phyloP scores from a whole-genome alignment of 176 grass and related monocot species.

The Oryza nivara region DNA sequence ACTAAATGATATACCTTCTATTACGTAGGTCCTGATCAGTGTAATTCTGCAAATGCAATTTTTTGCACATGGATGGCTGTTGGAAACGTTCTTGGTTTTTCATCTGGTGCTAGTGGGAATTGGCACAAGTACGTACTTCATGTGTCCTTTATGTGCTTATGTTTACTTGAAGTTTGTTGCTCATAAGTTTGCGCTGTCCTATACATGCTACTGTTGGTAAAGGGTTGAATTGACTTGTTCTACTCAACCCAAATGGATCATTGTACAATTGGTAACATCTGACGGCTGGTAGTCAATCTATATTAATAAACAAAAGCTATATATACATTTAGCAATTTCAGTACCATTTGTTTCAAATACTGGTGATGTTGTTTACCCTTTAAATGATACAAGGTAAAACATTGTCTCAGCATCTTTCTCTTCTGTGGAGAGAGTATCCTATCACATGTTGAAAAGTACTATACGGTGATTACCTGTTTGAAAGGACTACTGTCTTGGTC shows the following conservation, averaged over 20 bases:
- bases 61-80: constrained; percentile 99
- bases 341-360: neutral
- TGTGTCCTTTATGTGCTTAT: constrained; percentile 30
- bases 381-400: neutral
- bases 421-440: neutral
- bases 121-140: constrained; percentile 78
- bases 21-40: constrained; percentile 76
- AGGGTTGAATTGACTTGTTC: neutral
- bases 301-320: constrained; percentile 1
- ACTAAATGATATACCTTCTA: constrained; percentile 4
- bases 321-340: neutral
- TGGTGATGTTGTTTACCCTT: neutral
- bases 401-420: neutral
- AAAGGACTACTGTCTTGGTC: neutral
- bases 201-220: neutral
- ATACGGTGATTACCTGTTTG: neutral
- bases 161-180: neutral
- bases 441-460: neutral
- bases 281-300: neutral
- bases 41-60: constrained; percentile 98
- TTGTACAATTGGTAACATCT: neutral
- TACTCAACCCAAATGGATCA: neutral
- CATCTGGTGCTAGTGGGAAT: constrained; percentile 71
- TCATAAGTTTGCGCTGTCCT: neutral
- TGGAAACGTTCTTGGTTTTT: constrained; percentile 91